A percentile compares a stretch with the other conserved stretches of the same genome.
Conservation (phyloP, 163 green algal species). For the Scenedesmus sp. region DNA sequence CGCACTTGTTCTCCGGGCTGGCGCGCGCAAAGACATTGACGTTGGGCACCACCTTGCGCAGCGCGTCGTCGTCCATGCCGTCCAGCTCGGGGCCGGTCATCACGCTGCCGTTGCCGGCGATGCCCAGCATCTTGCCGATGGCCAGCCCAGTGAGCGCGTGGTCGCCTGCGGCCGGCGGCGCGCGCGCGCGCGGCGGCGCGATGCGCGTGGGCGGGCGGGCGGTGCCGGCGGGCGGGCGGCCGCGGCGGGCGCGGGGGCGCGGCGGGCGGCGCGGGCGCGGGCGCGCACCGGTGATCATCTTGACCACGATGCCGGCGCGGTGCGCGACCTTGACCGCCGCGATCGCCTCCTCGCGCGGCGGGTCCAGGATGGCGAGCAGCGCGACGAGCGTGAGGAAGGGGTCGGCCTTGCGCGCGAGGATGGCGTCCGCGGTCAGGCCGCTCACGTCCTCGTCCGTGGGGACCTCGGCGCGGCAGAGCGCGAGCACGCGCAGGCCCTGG, state of each 20-base stretch:
- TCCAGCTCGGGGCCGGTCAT: slow-evolving; percentile 50
- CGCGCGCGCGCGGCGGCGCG: too few species aligned
- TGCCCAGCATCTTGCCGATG: slow-evolving; percentile 54
- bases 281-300: slow-evolving; percentile 56
- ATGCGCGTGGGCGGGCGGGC: too few species aligned
- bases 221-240: too few species aligned
- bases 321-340: slow-evolving; percentile 50
- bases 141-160: slow-evolving; percentile 50
- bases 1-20: slow-evolving; percentile 30
- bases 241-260: too few species aligned
- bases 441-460: slow-evolving; percentile 26
- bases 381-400: slow-evolving; percentile 45
- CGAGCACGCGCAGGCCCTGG: slow-evolving; percentile 49
- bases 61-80: slow-evolving; percentile 42
- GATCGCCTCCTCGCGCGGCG: slow-evolving; percentile 51
- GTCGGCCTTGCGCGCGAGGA: slow-evolving; percentile 21
- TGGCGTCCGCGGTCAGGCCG: not conserved
- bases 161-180: slow-evolving; percentile 49
- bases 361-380: slow-evolving; percentile 51
- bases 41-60: slow-evolving; percentile 8
- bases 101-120: slow-evolving; percentile 44
- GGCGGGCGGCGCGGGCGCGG: too few species aligned
- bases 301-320: slow-evolving; percentile 48
- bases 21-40: slow-evolving; percentile 45
- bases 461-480: slow-evolving; percentile 50